phyloP scores from a whole-genome alignment of 345 rosid genomes.

The Rhizophora mangle region DNA sequence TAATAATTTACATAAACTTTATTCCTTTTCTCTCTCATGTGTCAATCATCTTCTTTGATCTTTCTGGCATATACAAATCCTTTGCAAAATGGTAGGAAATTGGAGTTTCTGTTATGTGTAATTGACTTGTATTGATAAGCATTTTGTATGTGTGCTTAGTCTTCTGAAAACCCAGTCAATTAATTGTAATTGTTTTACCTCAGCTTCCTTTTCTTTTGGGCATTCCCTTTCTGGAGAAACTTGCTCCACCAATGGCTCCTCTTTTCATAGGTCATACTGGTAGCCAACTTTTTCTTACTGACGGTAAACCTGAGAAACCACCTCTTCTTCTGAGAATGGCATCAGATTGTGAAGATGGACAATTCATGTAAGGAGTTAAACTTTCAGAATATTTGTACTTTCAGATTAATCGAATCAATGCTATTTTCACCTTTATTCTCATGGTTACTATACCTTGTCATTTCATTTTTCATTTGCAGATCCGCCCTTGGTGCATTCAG shows the following conservation, averaged over 20 bases:
- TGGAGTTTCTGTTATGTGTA: too few relatives aligned
- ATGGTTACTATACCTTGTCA: slow-evolving; percentile 7
- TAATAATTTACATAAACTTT: too few relatives aligned
- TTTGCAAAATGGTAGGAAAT: too few relatives aligned
- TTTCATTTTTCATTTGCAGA: slow-evolving; percentile 33
- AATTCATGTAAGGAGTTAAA: slow-evolving; percentile 58
- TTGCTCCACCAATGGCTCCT: slow-evolving; percentile 82
- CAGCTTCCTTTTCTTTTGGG: slow-evolving; percentile 96
- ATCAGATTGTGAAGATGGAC: slow-evolving; percentile 68
- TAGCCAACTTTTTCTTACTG: slow-evolving; percentile 80
- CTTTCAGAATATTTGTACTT: slow-evolving; percentile 8
- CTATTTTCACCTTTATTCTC: slow-evolving; percentile 5
- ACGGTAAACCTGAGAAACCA: slow-evolving; percentile 74
- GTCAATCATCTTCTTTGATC: too few relatives aligned
- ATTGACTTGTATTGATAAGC: too few relatives aligned
- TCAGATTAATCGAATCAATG: too few relatives aligned
- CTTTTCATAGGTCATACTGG: slow-evolving; percentile 78
- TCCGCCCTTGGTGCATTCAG: slow-evolving; percentile 79
- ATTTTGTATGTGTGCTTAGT: neutral
- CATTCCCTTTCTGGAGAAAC: slow-evolving; percentile 77
- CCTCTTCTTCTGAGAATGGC: slow-evolving; percentile 94
- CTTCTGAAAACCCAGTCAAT: neutral
- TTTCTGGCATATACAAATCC: too few relatives aligned
- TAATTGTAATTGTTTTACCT: neutral
- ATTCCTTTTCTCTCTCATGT: too few relatives aligned